Percentiles rank a stretch among this genome's conserved stretches.
Conservation (phyloP, 2,329 filamentous ascomycete genomes). For the Endocalyx cinctus region DNA sequence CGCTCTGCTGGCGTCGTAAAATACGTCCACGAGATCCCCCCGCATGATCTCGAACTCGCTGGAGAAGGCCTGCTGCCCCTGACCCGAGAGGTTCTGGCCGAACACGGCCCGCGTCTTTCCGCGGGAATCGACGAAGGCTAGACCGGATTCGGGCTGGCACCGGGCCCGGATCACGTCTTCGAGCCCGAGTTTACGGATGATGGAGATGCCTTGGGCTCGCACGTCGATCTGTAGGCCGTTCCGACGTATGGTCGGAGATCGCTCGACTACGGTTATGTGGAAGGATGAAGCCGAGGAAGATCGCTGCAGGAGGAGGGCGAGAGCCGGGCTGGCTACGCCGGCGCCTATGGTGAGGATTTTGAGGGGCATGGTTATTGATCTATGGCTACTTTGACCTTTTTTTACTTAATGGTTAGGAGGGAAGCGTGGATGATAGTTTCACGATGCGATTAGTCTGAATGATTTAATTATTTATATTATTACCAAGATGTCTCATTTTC, state of each 20-base stretch:
- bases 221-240: conserved; percentile 42
- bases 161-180: conserved; percentile 27
- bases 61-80: conserved; percentile 38
- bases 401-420: background rate
- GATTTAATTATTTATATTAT: too few species aligned
- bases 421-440: too few species aligned
- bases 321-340: conserved; percentile 37
- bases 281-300: conserved; percentile 27
- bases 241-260: conserved; percentile 29
- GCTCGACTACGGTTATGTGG: conserved; percentile 37
- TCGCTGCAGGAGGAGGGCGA: conserved; percentile 35
- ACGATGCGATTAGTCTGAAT: too few species aligned
- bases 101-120: conserved; percentile 34
- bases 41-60: conserved; percentile 57
- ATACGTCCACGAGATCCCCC: conserved; percentile 44
- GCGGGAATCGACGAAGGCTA: conserved; percentile 36
- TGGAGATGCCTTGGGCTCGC: conserved; percentile 33
- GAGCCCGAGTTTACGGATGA: conserved; percentile 34
- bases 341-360: conserved; percentile 43
- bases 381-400: background rate
- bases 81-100: conserved; percentile 30
- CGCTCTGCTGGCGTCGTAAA: conserved; percentile 37
- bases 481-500: too few species aligned
- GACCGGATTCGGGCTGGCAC: conserved; percentile 40
- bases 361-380: conserved; percentile 17